Evolutionary conservation across 805 yeast species (phyloP).

Genomic region (Lachancea cidri): DNA sequence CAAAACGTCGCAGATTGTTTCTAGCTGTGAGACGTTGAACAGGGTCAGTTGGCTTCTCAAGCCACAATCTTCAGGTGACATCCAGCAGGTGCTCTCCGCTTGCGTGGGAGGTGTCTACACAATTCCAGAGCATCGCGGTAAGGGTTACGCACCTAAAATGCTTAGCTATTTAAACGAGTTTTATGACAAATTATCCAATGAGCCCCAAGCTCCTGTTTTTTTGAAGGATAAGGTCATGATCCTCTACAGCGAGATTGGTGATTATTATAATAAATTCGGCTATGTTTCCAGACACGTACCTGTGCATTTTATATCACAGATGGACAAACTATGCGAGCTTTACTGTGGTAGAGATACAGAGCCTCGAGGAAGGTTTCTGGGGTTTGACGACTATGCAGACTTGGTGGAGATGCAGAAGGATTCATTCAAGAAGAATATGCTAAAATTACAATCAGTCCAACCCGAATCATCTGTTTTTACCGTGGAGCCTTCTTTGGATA

Average conservation of each 20-base stretch:
- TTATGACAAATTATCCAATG: constrained; percentile 27
- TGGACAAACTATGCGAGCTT: constrained; percentile 17
- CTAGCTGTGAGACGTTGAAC: constrained; percentile 39
- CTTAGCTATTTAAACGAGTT: constrained; percentile 34
- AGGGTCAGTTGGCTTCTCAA: constrained; percentile 32
- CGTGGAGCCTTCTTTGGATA: constrained; percentile 35
- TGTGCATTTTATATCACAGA: constrained; percentile 28
- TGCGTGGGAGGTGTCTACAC: constrained; percentile 61
- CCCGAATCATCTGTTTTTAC: constrained; percentile 26
- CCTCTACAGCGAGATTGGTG: constrained; percentile 72
- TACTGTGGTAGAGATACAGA: constrained; percentile 13
- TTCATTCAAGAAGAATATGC: constrained; percentile 17
- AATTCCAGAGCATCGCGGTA: constrained; percentile 41
- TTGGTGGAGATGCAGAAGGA: constrained; percentile 27
- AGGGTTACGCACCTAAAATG: constrained; percentile 53
- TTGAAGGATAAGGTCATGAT: constrained; percentile 33
- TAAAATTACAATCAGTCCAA: constrained; percentile 15
- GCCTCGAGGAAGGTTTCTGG: constrained; percentile 17
- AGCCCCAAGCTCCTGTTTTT: constrained; percentile 24
- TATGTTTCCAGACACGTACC: constrained; percentile 42
- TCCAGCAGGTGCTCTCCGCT: constrained; percentile 32
- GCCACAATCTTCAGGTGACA: constrained; percentile 21
- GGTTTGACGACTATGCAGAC: constrained; percentile 30
- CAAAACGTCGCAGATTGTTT: constrained; percentile 34
- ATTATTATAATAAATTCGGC: constrained; percentile 60